These are phyloP conservation scores for Solanum gracilifrons DNA, from an alignment of 257 asterid species.

Conservation along the genomic window DNA sequence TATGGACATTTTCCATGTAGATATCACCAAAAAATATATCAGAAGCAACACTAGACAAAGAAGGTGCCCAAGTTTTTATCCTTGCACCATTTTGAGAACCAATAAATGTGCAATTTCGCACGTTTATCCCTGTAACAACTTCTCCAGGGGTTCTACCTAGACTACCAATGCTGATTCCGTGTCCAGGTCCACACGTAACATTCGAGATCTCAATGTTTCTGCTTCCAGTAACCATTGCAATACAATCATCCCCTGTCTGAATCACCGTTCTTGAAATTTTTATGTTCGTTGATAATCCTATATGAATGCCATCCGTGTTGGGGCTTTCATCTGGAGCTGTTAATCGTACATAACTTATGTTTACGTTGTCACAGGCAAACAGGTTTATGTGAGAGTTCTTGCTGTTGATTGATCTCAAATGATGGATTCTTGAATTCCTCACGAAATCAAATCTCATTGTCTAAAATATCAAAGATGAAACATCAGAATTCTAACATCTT, in stretches of 20 bases:
- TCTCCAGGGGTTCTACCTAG: slow-evolving; percentile 32
- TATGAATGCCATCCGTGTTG: slow-evolving; percentile 63
- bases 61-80: slow-evolving; percentile 61
- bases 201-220: slow-evolving; percentile 22
- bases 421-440: slow-evolving; percentile 28
- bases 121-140: slow-evolving; percentile 23
- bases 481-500: not conserved
- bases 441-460: slow-evolving; percentile 56
- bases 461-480: slow-evolving; percentile 5
- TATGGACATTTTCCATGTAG: slow-evolving; percentile 29
- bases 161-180: slow-evolving; percentile 68
- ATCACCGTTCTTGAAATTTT: slow-evolving; percentile 20
- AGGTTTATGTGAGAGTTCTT: slow-evolving; percentile 49
- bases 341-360: slow-evolving; percentile 24
- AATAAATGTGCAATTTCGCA: slow-evolving; percentile 28
- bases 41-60: slow-evolving; percentile 23
- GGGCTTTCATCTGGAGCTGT: slow-evolving; percentile 54
- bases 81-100: slow-evolving; percentile 55
- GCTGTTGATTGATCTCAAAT: slow-evolving; percentile 53
- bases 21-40: slow-evolving; percentile 33
- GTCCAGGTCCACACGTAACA: slow-evolving; percentile 65
- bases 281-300: slow-evolving; percentile 39
- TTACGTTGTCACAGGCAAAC: slow-evolving; percentile 41
- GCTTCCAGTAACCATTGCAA: slow-evolving; percentile 56
- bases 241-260: slow-evolving; percentile 65